Percentiles rank a stretch among this genome's conserved stretches.
Evolutionary conservation across 1,139 yeast species (phyloP).

Genomic region (Nakaseomyces delphensis): DNA sequence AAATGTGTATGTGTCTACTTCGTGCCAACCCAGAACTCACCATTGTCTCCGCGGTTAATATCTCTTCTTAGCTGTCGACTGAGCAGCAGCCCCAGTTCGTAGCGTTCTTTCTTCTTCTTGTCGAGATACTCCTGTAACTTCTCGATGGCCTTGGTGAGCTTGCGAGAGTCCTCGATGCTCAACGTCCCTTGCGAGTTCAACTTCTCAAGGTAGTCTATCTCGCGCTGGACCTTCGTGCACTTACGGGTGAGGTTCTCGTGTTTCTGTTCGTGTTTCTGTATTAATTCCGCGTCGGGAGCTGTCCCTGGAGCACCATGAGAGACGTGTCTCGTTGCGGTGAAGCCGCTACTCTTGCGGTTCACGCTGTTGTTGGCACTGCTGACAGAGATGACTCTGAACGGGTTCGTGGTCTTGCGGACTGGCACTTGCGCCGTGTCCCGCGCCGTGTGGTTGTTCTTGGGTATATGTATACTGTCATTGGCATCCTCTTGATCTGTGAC

Average conservation of each 20-base stretch:
- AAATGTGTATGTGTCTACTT: constrained; percentile 13
- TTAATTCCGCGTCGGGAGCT: constrained; percentile 9
- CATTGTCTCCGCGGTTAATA: constrained; percentile 36
- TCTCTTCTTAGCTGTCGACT: constrained; percentile 35
- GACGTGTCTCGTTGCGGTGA: constrained; percentile 5
- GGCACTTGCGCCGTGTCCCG: not conserved
- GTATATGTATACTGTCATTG: constrained; percentile 10
- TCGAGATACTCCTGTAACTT: constrained; percentile 35
- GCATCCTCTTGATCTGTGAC: constrained; percentile 3
- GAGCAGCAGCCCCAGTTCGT: constrained; percentile 34
- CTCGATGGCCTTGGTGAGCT: constrained; percentile 32
- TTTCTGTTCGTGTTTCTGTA: constrained; percentile 17
- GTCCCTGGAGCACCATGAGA: not conserved
- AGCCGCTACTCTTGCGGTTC: constrained; percentile 12
- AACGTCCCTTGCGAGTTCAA: constrained; percentile 32
- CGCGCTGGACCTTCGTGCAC: constrained; percentile 32
- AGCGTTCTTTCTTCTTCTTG: constrained; percentile 35
- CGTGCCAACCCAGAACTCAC: constrained; percentile 31
- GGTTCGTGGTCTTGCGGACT: constrained; percentile 16
- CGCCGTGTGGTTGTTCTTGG: constrained; percentile 11
- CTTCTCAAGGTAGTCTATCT: constrained; percentile 31
- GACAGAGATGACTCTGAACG: constrained; percentile 31
- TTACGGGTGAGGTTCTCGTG: constrained; percentile 27
- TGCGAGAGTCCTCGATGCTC: constrained; percentile 33
- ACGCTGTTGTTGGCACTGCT: constrained; percentile 13